These are phyloP conservation scores for Pyrenula aspistea DNA, from an alignment of 495 filamentous ascomycete genomes.

Conservation along the genomic window DNA sequence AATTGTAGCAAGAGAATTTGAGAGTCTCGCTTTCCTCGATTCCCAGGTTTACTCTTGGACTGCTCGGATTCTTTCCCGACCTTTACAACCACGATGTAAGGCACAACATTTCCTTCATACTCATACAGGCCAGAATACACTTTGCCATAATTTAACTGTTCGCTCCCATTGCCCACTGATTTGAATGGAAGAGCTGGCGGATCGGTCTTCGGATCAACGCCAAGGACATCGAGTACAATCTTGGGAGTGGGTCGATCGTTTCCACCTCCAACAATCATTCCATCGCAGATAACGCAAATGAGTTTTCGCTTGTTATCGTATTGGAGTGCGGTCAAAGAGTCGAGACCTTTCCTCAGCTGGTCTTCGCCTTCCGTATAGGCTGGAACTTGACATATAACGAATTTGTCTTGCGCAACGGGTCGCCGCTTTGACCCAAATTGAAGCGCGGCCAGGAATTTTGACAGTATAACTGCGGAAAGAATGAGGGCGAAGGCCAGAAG, in stretches of 20 bases:
- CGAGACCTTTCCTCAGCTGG: conserved; percentile 77
- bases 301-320: conserved; percentile 98
- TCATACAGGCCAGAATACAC: conserved; percentile 98
- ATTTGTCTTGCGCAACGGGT: conserved; percentile 88
- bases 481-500: conserved; percentile 76
- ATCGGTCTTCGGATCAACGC: conserved; percentile 93
- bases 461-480: conserved; percentile 62
- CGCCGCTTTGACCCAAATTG: conserved; percentile 89
- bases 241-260: conserved; percentile 96
- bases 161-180: conserved; percentile 76
- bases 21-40: conserved; percentile 95
- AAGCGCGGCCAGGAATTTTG: conserved; percentile 89
- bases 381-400: conserved; percentile 95
- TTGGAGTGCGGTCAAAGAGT: conserved; percentile 84
- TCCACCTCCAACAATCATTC: conserved; percentile 90
- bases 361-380: conserved; percentile 98
- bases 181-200: conserved; percentile 88
- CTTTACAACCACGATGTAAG: conserved; percentile 92
- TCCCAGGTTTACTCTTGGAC: conserved; percentile 82
- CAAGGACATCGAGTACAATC: conserved; percentile 93
- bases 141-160: conserved; percentile 96
- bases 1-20: conserved; percentile 78
- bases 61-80: conserved; percentile 95
- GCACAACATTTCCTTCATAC: conserved; percentile 93
- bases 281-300: conserved; percentile 87